Evolutionary conservation across 78 protist genomes (phyloP).

Genomic region (Dictyostelium purpureum): DNA sequence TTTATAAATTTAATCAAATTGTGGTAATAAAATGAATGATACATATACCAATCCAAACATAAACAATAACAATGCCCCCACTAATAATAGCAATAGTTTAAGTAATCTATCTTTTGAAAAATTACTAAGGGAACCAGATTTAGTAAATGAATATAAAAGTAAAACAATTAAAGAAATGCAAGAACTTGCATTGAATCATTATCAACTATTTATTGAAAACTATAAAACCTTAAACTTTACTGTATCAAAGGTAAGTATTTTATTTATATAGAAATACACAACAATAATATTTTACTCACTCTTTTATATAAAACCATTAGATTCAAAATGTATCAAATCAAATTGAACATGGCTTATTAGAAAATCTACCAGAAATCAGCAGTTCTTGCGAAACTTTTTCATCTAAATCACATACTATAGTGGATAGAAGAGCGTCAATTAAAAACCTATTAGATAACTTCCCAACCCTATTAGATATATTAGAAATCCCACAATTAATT

Average conservation of each 20-base stretch:
- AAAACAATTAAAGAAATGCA: slow-evolving; percentile 26
- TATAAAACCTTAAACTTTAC: slow-evolving; percentile 48
- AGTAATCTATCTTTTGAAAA: slow-evolving; percentile 6
- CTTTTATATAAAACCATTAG: too few relatives aligned
- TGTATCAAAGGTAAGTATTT: neutral
- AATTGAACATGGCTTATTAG: slow-evolving; percentile 22
- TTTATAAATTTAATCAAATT: too few relatives aligned
- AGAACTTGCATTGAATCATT: slow-evolving; percentile 31
- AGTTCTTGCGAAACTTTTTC: slow-evolving; percentile 61
- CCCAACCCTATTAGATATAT: slow-evolving; percentile 30
- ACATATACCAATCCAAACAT: too few relatives aligned
- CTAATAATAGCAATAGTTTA: neutral
- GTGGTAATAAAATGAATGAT: too few relatives aligned
- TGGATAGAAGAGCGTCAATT: slow-evolving; percentile 17
- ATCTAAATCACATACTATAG: slow-evolving; percentile 1
- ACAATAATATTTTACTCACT: too few relatives aligned
- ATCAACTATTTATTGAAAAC: slow-evolving; percentile 56
- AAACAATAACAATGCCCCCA: too few relatives aligned
- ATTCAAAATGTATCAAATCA: slow-evolving; percentile 13
- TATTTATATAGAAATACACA: neutral
- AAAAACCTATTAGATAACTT: slow-evolving; percentile 61
- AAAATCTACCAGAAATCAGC: slow-evolving; percentile 29
- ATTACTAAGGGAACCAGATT: slow-evolving; percentile 30
- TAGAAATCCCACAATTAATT: slow-evolving; percentile 74
- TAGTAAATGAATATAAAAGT: neutral